These are phyloP conservation scores for Didymella lethalis DNA, from an alignment of 2,329 filamentous ascomycete genomes.

Conservation along the genomic window DNA sequence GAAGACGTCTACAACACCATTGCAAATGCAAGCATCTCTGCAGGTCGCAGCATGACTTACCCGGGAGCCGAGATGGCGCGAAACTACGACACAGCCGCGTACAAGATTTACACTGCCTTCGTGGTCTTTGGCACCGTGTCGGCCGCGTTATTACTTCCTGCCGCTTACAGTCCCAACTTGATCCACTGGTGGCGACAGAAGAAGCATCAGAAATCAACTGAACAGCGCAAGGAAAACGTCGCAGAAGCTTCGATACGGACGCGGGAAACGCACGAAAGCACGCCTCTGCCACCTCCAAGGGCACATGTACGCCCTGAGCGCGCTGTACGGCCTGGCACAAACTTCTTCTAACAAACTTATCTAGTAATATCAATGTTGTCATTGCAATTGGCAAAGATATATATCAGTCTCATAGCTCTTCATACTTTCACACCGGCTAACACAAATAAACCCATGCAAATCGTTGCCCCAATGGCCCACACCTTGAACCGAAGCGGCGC, in stretches of 20 bases:
- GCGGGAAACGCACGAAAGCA: neutral
- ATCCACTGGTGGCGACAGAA: neutral
- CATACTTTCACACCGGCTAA: conserved; percentile 3
- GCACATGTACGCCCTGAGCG: conserved; percentile 11
- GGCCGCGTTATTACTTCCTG: neutral
- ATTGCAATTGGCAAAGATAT: neutral
- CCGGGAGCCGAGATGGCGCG: neutral
- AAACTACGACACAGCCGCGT: neutral
- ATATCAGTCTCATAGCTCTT: neutral
- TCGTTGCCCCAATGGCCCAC: neutral
- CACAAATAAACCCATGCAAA: conserved; percentile 3
- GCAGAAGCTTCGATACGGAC: conserved; percentile 2
- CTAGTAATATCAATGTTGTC: neutral
- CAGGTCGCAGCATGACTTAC: neutral
- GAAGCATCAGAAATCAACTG: neutral
- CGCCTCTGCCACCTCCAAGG: neutral
- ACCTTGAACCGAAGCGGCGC: conserved; percentile 8
- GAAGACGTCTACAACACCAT: neutral
- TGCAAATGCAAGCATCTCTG: neutral
- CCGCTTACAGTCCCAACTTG: neutral
- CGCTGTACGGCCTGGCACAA: neutral
- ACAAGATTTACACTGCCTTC: conserved; percentile 6
- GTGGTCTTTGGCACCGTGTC: neutral
- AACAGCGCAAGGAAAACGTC: conserved; percentile 2
- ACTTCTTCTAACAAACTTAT: neutral